phyloP scores from a whole-genome alignment of 176 grass and related monocot species.

The Paspalum notatum region DNA sequence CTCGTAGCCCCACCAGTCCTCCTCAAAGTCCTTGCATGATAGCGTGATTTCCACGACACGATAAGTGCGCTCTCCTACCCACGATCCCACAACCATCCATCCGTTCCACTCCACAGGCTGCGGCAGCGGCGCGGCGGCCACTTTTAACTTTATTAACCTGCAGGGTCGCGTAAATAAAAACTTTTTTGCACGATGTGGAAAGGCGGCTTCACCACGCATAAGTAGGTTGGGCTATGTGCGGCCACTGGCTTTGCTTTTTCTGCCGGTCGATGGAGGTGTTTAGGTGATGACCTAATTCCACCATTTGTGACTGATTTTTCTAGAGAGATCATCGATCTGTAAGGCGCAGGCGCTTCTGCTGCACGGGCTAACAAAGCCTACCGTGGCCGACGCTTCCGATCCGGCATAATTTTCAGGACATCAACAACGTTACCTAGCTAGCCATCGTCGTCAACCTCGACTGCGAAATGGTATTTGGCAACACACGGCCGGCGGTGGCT shows the following conservation, averaged over 20 bases:
- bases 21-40: conserved; percentile 12
- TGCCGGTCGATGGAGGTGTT: conserved; percentile 5
- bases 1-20: not conserved
- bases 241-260: not conserved
- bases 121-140: not conserved
- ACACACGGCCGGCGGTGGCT: not conserved
- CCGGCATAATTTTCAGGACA: not conserved
- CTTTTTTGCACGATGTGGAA: conserved; percentile 13
- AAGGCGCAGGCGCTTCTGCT: no score
- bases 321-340: no score
- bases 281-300: conserved; percentile 45
- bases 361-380: no score
- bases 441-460: not conserved
- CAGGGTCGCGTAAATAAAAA: not conserved
- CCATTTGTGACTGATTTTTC: not conserved
- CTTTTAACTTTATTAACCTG: conserved; percentile 24
- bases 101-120: conserved; percentile 13
- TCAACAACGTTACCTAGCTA: not conserved
- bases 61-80: conserved; percentile 55
- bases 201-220: conserved; percentile 26
- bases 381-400: not conserved
- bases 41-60: conserved; percentile 22
- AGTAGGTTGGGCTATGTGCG: conserved; percentile 37
- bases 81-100: conserved; percentile 30
- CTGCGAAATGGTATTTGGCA: not conserved